These are phyloP conservation scores for Vigna radiata DNA, from an alignment of 306 rosid genomes.

Conservation along the genomic window DNA sequence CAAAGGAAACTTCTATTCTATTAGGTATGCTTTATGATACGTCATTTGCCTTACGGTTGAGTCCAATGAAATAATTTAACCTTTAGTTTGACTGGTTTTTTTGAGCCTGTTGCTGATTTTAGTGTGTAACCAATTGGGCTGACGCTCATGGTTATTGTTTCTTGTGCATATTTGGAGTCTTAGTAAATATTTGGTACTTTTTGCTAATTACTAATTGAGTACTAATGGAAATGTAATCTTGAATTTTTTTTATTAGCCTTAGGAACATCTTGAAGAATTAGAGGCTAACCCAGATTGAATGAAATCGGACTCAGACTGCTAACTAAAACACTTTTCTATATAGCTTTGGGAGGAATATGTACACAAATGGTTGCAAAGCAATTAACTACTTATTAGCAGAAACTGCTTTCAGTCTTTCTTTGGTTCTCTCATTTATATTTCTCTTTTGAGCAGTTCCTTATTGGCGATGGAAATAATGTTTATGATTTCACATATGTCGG, in stretches of 20 bases:
- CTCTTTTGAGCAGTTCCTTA: constrained; percentile 72
- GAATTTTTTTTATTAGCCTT: background rate
- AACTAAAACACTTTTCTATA: background rate
- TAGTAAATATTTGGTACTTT: constrained; percentile 12
- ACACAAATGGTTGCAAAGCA: background rate
- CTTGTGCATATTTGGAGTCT: background rate
- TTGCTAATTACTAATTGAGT: constrained; percentile 16
- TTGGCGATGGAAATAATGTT: constrained; percentile 88
- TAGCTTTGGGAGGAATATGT: background rate
- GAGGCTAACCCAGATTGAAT: constrained; percentile 32
- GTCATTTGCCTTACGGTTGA: background rate
- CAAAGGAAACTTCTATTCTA: too few relatives aligned
- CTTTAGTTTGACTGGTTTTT: background rate
- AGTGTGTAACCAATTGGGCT: background rate
- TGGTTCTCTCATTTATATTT: constrained; percentile 36
- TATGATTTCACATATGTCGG: constrained; percentile 95
- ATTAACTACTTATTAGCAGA: constrained; percentile 8
- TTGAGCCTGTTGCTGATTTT: constrained; percentile 22
- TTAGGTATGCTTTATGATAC: too few relatives aligned
- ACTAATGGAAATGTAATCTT: constrained; percentile 12
- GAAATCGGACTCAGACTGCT: constrained; percentile 23
- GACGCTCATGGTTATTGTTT: constrained; percentile 1
- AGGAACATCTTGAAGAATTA: constrained; percentile 18
- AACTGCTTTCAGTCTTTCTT: constrained; percentile 30
- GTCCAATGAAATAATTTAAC: constrained; percentile 18